A percentile compares a stretch with the other conserved stretches of the same genome.
These are phyloP conservation scores for Physaria fendleri DNA, from an alignment of 345 rosid genomes.

Conservation along the genomic window DNA sequence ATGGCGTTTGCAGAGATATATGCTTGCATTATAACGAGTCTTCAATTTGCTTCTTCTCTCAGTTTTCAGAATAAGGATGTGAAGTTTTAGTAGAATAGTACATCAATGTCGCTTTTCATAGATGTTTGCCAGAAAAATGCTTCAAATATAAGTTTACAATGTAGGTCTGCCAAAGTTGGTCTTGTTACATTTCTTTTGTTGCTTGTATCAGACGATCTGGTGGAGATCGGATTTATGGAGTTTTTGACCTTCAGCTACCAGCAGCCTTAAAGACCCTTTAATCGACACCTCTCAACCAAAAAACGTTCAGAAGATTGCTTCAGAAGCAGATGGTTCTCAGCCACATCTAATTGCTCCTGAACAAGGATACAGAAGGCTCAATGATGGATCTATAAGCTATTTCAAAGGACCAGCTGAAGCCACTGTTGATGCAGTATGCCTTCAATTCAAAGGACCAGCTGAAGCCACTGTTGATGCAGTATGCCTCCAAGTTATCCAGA, in stretches of 20 bases:
- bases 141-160: neutral
- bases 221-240: constrained; percentile 95
- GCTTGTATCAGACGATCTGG: constrained; percentile 84
- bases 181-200: neutral
- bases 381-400: constrained; percentile 90
- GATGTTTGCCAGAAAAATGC: neutral
- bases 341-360: constrained; percentile 99
- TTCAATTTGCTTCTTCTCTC: neutral
- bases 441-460: too few relatives aligned
- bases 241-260: constrained; percentile 92
- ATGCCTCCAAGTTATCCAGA: constrained; percentile 13
- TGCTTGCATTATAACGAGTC: neutral
- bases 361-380: constrained; percentile 98
- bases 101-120: neutral
- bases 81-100: neutral
- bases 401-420: constrained; percentile 99
- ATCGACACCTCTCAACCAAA: constrained; percentile 85
- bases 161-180: neutral
- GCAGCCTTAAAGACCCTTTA: constrained; percentile 99
- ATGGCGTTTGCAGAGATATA: neutral
- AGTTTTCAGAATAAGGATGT: neutral
- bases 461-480: too few relatives aligned
- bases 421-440: constrained; percentile 94
- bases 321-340: constrained; percentile 99
- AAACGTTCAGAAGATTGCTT: constrained; percentile 94